These are phyloP conservation scores for Myochromella boudieri DNA, from an alignment of 768 basidiomycete genomes.

Conservation along the genomic window DNA sequence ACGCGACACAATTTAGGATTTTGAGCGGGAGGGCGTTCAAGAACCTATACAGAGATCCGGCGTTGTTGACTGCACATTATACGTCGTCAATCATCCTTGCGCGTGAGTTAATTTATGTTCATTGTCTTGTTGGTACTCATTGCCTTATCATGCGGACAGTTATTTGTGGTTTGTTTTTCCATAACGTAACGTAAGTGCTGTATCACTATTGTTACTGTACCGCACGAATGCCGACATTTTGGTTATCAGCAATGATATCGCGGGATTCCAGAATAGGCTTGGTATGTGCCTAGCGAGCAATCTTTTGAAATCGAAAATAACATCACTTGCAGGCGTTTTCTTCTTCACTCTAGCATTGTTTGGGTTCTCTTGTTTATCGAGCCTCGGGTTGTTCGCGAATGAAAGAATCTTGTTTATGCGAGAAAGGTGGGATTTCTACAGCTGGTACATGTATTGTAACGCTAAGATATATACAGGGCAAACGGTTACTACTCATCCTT, in stretches of 20 bases:
- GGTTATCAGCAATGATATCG: conserved; percentile 74
- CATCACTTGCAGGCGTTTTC: conserved; percentile 81
- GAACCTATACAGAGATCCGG: conserved; percentile 94
- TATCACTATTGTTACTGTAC: background rate
- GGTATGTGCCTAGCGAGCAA: conserved; percentile 50
- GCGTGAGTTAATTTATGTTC: conserved; percentile 48
- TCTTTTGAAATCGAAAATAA: no score
- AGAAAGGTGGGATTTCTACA: conserved; percentile 65
- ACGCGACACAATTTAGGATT: conserved; percentile 89
- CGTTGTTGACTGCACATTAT: conserved; percentile 90
- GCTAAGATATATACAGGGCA: conserved; percentile 47
- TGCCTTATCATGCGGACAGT: conserved; percentile 41
- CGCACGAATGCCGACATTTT: background rate
- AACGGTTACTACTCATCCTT: conserved; percentile 98
- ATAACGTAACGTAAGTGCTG: conserved; percentile 67
- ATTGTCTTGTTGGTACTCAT: conserved; percentile 2
- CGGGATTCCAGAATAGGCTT: conserved; percentile 94
- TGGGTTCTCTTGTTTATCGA: conserved; percentile 95
- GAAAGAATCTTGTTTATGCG: conserved; percentile 97
- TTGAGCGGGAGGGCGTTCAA: conserved; percentile 97
- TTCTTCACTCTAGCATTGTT: conserved; percentile 97
- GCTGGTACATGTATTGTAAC: background rate
- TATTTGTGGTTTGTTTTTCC: conserved; percentile 92
- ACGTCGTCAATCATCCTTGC: conserved; percentile 81
- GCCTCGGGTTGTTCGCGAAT: conserved; percentile 90